A percentile compares a stretch with the other conserved stretches of the same genome.
Conservation (phyloP, 306 rosid species). For the Corylus americana region DNA sequence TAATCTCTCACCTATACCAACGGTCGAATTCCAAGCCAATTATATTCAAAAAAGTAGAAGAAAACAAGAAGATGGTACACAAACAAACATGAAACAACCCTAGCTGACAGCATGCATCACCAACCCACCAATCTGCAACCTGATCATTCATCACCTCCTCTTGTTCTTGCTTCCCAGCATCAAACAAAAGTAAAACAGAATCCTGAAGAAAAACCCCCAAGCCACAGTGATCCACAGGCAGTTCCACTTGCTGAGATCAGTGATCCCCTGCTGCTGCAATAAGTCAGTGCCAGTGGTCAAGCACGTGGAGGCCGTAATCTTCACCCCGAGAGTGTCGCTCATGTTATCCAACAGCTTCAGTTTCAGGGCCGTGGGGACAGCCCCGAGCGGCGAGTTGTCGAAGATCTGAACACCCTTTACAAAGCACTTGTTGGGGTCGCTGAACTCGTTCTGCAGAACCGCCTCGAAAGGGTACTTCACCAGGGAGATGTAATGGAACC, state of each 20-base stretch:
- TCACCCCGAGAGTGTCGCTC: slow-evolving; percentile 65
- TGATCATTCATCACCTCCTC: slow-evolving; percentile 43
- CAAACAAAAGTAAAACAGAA: slow-evolving; percentile 70
- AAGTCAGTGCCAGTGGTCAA: slow-evolving; percentile 77
- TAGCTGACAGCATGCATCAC: not conserved
- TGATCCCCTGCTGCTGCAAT: slow-evolving; percentile 64
- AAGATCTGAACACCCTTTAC: slow-evolving; percentile 82
- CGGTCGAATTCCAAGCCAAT: not conserved
- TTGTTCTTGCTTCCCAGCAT: slow-evolving; percentile 92
- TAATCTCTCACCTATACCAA: not conserved
- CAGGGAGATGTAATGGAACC: slow-evolving; percentile 86
- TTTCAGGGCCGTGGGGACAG: slow-evolving; percentile 48
- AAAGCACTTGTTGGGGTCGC: slow-evolving; percentile 57
- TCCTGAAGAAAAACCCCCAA: slow-evolving; percentile 93
- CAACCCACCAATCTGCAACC: not conserved
- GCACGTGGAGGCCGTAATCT: slow-evolving; percentile 66
- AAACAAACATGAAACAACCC: not conserved
- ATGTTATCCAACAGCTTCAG: slow-evolving; percentile 58
- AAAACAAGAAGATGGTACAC: not conserved
- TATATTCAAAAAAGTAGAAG: not conserved
- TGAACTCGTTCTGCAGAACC: slow-evolving; percentile 77
- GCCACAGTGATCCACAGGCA: slow-evolving; percentile 83
- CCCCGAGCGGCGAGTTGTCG: slow-evolving; percentile 64
- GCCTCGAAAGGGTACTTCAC: slow-evolving; percentile 88
- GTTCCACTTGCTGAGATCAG: slow-evolving; percentile 80